Evolutionary conservation across 2,329 filamentous ascomycete species (phyloP).

Genomic region (Fusarium dlaminii): DNA sequence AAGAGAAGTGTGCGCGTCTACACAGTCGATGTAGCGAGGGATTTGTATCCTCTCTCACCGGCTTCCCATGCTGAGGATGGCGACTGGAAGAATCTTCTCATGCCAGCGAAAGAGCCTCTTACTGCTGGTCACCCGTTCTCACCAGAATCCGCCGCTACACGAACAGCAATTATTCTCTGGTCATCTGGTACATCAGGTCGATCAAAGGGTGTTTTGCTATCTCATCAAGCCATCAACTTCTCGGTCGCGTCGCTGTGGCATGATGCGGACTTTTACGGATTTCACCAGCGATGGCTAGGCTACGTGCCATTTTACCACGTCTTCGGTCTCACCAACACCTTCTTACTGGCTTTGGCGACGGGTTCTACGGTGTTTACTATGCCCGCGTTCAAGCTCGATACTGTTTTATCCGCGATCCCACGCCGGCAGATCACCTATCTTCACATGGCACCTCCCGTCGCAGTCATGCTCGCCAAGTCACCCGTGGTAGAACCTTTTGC

Average conservation of each 20-base stretch:
- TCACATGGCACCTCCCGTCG: slow-evolving; percentile 74
- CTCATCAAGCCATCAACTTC: slow-evolving; percentile 72
- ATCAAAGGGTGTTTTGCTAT: slow-evolving; percentile 79
- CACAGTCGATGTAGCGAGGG: slow-evolving; percentile 55
- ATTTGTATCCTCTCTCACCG: slow-evolving; percentile 46
- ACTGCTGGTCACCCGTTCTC: slow-evolving; percentile 51
- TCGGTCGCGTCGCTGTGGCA: slow-evolving; percentile 61
- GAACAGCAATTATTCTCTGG: slow-evolving; percentile 62
- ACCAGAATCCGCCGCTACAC: slow-evolving; percentile 55
- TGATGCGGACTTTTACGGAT: slow-evolving; percentile 57
- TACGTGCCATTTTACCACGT: slow-evolving; percentile 78
- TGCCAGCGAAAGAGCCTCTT: slow-evolving; percentile 59
- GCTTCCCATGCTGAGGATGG: slow-evolving; percentile 27
- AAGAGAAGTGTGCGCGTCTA: slow-evolving; percentile 66
- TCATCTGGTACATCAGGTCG: slow-evolving; percentile 74
- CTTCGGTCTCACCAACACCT: slow-evolving; percentile 66
- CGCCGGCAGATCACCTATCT: slow-evolving; percentile 72
- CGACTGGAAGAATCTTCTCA: slow-evolving; percentile 72
- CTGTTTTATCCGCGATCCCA: slow-evolving; percentile 69
- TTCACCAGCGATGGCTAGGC: slow-evolving; percentile 60
- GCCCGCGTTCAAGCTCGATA: slow-evolving; percentile 73
- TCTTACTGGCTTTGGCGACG: slow-evolving; percentile 63
- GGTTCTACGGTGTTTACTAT: slow-evolving; percentile 73
- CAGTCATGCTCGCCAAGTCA: slow-evolving; percentile 75
- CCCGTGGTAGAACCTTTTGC: slow-evolving; percentile 71